Percentiles rank a stretch among this genome's conserved stretches.
Evolutionary conservation across 116 monocot species (phyloP).

Genomic region (Zostera marina): DNA sequence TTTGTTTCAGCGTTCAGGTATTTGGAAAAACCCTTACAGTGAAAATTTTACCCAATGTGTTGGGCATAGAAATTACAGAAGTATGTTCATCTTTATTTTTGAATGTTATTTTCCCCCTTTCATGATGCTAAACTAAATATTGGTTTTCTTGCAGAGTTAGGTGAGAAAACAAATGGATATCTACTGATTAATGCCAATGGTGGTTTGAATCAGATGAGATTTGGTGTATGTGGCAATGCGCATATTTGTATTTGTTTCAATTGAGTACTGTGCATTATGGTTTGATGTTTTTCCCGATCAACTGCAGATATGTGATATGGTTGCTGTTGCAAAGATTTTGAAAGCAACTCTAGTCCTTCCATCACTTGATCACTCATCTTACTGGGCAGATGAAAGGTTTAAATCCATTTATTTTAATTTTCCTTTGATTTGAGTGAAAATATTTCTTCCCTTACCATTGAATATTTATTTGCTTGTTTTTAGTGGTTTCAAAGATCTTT

Average conservation of each 20-base stretch:
- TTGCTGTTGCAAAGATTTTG: slow-evolving; percentile 61
- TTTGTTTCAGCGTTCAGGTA: slow-evolving; percentile 22
- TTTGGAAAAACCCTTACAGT: slow-evolving; percentile 31
- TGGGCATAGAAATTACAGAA: slow-evolving; percentile 9
- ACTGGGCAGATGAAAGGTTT: slow-evolving; percentile 75
- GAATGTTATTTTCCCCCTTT: background rate
- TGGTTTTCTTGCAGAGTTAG: slow-evolving; percentile 4
- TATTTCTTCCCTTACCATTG: background rate
- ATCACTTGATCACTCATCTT: slow-evolving; percentile 57
- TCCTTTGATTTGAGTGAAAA: background rate
- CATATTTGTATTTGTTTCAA: background rate
- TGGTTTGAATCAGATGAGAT: slow-evolving; percentile 71
- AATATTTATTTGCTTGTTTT: background rate
- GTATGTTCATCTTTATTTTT: slow-evolving; percentile 11
- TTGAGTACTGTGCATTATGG: background rate
- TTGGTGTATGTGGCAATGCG: slow-evolving; percentile 24
- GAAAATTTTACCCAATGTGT: slow-evolving; percentile 25
- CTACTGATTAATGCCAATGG: slow-evolving; percentile 64
- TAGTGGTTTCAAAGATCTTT: slow-evolving; percentile 77
- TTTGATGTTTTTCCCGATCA: background rate
- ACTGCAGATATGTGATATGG: slow-evolving; percentile 81
- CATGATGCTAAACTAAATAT: background rate
- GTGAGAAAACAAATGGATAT: slow-evolving; percentile 23
- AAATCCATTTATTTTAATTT: background rate
- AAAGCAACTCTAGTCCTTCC: slow-evolving; percentile 70